Base-by-base conservation (phyloP, 1,284 basidiomycete genomes). In the Naganishia albida region DNA sequence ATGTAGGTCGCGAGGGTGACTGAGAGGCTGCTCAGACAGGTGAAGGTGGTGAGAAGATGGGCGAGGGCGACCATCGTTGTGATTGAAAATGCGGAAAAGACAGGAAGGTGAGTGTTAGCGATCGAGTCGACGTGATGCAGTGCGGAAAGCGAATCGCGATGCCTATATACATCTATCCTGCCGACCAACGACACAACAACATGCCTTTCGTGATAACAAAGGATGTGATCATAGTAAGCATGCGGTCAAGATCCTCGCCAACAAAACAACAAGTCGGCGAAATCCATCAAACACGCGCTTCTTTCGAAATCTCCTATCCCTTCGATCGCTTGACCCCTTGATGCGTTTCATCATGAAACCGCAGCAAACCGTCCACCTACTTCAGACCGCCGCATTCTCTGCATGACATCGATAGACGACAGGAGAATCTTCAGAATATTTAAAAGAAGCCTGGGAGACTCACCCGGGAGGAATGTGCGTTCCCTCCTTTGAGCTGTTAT, bases 21-120 rank as follows among this genome's bases (percentile, higher is more conserved):
- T 38, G 44, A 34, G 56, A 59, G 28, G 30, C 46, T 49, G 56
- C 56, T 46, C 44, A 59, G 44, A 38, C 44, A 59, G 44, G 48
- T 34, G 44, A 49, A 30, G 46, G 56, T 16, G 28, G 44, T n/a
- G 12, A 38, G 20, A 44, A 59, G 30, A 48, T 46, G 28, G 28
- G 18, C 43, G 30, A 59, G 28, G 50, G 8, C 16, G 50, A 52
- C 28, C 50, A 52, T 52, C 50, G 20, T 50, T 50, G 44, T 13
- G 23, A 50, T 15, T 28, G 23, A 28, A 25, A 10, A 18, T 4
- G 25, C 13, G 23, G 25, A 30, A 13, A 50, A 28, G 25, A 28
- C 4, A 20, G 3, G 42, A 20, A 20, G 6, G 28, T 6, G 46
- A 20, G 4, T 12, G 16, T 28, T 13, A 50, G 13, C 26, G 25